These are phyloP conservation scores for Plenodomus biglobosus DNA, from an alignment of 2,329 filamentous ascomycete genomes.

Conservation along the genomic window DNA sequence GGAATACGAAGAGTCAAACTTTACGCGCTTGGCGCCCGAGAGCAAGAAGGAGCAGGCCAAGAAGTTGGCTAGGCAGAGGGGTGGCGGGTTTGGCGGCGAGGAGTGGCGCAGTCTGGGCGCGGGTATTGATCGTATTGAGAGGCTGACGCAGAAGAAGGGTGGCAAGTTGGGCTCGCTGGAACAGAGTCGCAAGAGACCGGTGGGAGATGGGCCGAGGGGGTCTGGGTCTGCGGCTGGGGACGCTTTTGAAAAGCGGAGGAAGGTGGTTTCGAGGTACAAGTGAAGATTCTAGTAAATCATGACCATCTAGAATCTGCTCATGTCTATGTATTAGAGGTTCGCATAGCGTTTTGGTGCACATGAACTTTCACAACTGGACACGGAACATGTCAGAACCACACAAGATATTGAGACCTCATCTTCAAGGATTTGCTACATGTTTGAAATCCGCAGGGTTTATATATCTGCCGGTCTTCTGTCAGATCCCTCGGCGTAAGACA, in stretches of 20 bases:
- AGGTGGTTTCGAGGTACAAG: constrained; percentile 37
- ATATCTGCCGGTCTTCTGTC: neutral
- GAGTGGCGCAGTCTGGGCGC: constrained; percentile 87
- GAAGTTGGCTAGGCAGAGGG: constrained; percentile 50
- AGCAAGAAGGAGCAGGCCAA: constrained; percentile 83
- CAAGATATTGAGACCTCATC: too few relatives aligned
- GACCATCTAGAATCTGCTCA: too few relatives aligned
- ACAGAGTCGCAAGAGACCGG: constrained; percentile 79
- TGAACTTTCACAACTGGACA: too few relatives aligned
- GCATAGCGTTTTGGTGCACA: too few relatives aligned
- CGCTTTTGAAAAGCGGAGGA: constrained; percentile 58
- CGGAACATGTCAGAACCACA: too few relatives aligned
- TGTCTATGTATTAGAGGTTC: too few relatives aligned
- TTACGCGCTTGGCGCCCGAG: constrained; percentile 79
- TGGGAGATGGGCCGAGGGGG: constrained; percentile 71
- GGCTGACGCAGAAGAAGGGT: constrained; percentile 71
- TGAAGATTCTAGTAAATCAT: neutral
- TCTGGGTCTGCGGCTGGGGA: constrained; percentile 71
- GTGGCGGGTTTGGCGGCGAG: constrained; percentile 77
- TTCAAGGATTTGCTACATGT: too few relatives aligned
- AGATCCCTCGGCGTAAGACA: neutral
- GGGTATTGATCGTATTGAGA: constrained; percentile 82
- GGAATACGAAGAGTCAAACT: constrained; percentile 91
- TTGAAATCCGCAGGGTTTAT: too few relatives aligned
- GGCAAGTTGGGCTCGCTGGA: constrained; percentile 62